A percentile compares a stretch with the other conserved stretches of the same genome.
phyloP scores from a whole-genome alignment of 2,329 filamentous ascomycete genomes.

The Aspergillus hortae region DNA sequence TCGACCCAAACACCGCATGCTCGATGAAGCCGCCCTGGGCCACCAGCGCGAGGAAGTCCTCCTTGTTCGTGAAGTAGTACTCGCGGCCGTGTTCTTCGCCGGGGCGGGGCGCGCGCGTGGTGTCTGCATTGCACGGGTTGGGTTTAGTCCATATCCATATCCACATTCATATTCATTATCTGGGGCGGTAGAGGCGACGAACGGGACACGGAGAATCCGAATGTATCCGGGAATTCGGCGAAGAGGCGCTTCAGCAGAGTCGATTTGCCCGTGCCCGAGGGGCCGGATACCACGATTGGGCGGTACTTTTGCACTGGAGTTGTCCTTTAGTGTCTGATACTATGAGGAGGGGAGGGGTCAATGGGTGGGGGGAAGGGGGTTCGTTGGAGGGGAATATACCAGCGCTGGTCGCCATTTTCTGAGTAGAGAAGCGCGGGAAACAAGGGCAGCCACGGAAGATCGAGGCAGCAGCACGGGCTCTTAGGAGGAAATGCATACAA shows the following conservation, averaged over 20 bases:
- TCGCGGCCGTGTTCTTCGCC: conserved; percentile 74
- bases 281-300: conserved; percentile 41
- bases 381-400: conserved; percentile 11
- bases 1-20: conserved; percentile 79
- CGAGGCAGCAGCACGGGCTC: background rate
- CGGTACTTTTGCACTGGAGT: conserved; percentile 29
- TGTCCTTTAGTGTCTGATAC: background rate
- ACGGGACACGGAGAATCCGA: conserved; percentile 42
- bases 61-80: conserved; percentile 72
- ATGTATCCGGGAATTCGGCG: conserved; percentile 39
- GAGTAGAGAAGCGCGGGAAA: background rate
- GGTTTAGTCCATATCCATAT: background rate
- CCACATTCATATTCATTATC: too few species aligned
- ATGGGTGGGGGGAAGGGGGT: background rate
- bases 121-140: conserved; percentile 51
- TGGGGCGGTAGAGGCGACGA: conserved; percentile 7
- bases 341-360: background rate
- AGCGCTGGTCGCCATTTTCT: conserved; percentile 24
- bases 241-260: conserved; percentile 43
- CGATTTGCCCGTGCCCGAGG: conserved; percentile 41
- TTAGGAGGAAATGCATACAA: background rate
- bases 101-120: conserved; percentile 71
- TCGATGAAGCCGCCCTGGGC: conserved; percentile 75
- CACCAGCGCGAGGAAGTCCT: conserved; percentile 66
- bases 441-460: background rate